A percentile compares a stretch with the other conserved stretches of the same genome.
These are phyloP conservation scores for Aureobasidium sp. DNA, from an alignment of 2,329 filamentous ascomycete species.

Conservation along the genomic window DNA sequence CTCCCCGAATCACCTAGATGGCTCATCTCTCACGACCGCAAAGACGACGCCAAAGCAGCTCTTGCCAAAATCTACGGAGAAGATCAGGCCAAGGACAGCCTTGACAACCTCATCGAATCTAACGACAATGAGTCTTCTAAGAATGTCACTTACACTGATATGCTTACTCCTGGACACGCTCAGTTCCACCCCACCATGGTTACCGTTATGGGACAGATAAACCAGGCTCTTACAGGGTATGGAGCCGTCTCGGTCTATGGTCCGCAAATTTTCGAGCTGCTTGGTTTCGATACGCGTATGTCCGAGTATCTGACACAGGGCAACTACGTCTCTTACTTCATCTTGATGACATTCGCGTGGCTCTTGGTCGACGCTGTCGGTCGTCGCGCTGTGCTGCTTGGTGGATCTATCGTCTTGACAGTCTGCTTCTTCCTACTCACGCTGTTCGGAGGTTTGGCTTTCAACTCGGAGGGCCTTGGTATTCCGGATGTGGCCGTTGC, in stretches of 20 bases:
- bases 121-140: constrained; percentile 44
- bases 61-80: constrained; percentile 46
- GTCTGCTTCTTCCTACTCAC: constrained; percentile 46
- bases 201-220: constrained; percentile 57
- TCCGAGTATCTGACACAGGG: constrained; percentile 53
- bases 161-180: constrained; percentile 48
- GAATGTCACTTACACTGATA: constrained; percentile 48
- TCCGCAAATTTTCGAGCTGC: constrained; percentile 56
- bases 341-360: constrained; percentile 57
- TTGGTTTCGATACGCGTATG: constrained; percentile 46
- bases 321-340: constrained; percentile 56
- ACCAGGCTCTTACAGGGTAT: constrained; percentile 53
- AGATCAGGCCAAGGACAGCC: constrained; percentile 41
- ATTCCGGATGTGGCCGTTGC: constrained; percentile 40
- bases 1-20: constrained; percentile 54
- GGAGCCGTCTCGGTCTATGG: constrained; percentile 57
- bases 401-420: constrained; percentile 45
- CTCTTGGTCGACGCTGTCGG: constrained; percentile 51
- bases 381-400: constrained; percentile 47
- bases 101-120: constrained; percentile 45
- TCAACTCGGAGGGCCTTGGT: constrained; percentile 32
- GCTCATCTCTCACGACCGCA: constrained; percentile 46
- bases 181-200: constrained; percentile 57
- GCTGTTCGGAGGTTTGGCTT: constrained; percentile 45
- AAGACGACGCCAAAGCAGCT: constrained; percentile 45